A percentile compares a stretch with the other conserved stretches of the same genome.
Evolutionary conservation across 2,329 filamentous ascomycete genomes (phyloP).

Genomic region (Fragosphaeria purpurea): DNA sequence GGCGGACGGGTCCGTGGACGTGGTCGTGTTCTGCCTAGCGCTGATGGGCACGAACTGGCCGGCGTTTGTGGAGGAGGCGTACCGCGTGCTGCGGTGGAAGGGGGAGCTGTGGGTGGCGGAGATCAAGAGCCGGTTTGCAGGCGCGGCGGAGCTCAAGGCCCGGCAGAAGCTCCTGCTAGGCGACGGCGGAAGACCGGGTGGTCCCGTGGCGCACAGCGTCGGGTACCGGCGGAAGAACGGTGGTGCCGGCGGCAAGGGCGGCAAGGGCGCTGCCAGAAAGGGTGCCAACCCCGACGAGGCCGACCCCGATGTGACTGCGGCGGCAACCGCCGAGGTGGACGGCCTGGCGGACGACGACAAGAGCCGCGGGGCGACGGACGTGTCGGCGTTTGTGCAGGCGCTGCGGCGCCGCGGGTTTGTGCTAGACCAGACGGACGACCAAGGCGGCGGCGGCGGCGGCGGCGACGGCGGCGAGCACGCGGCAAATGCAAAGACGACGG

Average conservation of each 20-base stretch:
- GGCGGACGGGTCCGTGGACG: slow-evolving; percentile 63
- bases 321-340: slow-evolving; percentile 52
- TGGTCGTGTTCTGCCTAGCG: slow-evolving; percentile 90
- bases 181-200: slow-evolving; percentile 27
- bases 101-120: slow-evolving; percentile 96
- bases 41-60: slow-evolving; percentile 99
- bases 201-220: slow-evolving; percentile 56
- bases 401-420: slow-evolving; percentile 73
- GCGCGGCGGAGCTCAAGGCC: slow-evolving; percentile 21
- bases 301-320: slow-evolving; percentile 59
- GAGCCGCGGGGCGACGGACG: slow-evolving; percentile 68
- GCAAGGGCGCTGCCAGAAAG: slow-evolving; percentile 34
- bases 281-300: slow-evolving; percentile 35
- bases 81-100: slow-evolving; percentile 81
- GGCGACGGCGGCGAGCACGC: slow-evolving; percentile 22
- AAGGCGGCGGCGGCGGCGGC: slow-evolving; percentile 24
- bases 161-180: slow-evolving; percentile 12
- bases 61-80: slow-evolving; percentile 91
- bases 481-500: background rate
- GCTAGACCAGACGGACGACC: slow-evolving; percentile 38
- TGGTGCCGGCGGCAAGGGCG: slow-evolving; percentile 26
- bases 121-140: slow-evolving; percentile 82
- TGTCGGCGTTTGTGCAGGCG: slow-evolving; percentile 76
- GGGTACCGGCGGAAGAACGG: slow-evolving; percentile 42
- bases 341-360: slow-evolving; percentile 56